Evolutionary conservation across 2,329 filamentous ascomycete genomes (phyloP).

Genomic region (Stachybotrys chartarum): DNA sequence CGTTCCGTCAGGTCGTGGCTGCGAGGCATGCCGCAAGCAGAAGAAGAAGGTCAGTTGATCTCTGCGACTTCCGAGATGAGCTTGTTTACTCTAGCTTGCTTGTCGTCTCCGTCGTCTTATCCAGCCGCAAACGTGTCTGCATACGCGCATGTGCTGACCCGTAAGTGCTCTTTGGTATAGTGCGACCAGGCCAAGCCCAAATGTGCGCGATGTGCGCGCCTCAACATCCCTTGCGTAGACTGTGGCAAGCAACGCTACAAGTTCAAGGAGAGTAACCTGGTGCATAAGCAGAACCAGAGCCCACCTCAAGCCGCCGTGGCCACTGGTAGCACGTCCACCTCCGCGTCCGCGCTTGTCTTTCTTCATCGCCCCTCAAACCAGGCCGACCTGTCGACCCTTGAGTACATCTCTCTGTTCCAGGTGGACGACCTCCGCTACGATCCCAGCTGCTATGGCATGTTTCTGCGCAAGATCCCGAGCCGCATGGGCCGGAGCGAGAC

Average conservation of each 20-base stretch:
- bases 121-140: too few species aligned
- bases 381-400: constrained; percentile 13
- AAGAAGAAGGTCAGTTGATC: constrained; percentile 41
- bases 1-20: constrained; percentile 42
- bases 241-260: constrained; percentile 40
- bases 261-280: constrained; percentile 31
- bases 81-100: too few species aligned
- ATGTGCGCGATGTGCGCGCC: constrained; percentile 38
- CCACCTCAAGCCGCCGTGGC: not conserved
- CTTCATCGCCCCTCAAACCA: constrained; percentile 5
- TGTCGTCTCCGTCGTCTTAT: too few species aligned
- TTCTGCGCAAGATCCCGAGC: constrained; percentile 34
- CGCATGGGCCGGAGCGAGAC: constrained; percentile 37
- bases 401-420: constrained; percentile 23
- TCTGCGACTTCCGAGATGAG: not conserved
- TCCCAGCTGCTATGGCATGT: constrained; percentile 37
- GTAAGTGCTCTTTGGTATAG: constrained; percentile 15
- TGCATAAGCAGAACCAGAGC: constrained; percentile 2
- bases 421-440: constrained; percentile 38
- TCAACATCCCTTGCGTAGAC: constrained; percentile 36
- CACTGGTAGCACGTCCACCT: not conserved
- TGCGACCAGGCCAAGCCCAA: constrained; percentile 36
- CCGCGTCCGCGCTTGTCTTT: not conserved
- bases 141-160: too few species aligned
- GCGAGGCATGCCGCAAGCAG: constrained; percentile 41